Evolutionary conservation across 768 basidiomycete species (phyloP), one percentile per base, ranked within the genome.

Genomic region (Russula vinacea): DNA sequence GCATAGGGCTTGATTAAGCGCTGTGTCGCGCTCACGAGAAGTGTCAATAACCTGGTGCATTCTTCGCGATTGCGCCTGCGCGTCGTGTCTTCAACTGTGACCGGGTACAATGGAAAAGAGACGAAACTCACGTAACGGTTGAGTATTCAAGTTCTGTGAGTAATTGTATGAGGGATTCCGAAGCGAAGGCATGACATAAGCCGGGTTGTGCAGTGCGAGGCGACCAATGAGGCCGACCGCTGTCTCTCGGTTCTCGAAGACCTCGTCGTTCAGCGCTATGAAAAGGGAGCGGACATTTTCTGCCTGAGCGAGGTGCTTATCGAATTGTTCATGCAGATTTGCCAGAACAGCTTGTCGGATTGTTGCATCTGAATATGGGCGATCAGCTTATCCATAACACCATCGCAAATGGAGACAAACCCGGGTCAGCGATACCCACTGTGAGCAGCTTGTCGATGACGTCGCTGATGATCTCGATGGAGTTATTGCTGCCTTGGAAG

Each of bases 211-310:
- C 69, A 87, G 85, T 3, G 95, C 92, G 29, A 99, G 83, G 32
- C 97, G 87, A 1, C 97, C 97, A 64, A 99, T 98, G 66, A 98
- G 81, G 24, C 78, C 77, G 58, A 98, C 92, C 2, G 95, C 95
- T n/a, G 88, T 86, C 32, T 93, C 85, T 24, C 97, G 86, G 72
- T 97, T 97, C 55, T 90, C 89, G 75, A 95, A 98, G 8, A 90
- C 88, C 72, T 98, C 97, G 71, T 99, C 97, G 71, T 98, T 98
- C 53, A 99, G 81, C 0, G 95, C 97, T 67, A 98, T 93, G 78
- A 98, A 98, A 16, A 99, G 79, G 13, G 92, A 95, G 16, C 95
- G 85, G n/a, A 99, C 94, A 72, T 98, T 95, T 76, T 98, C 97
- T 0, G 96, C 94, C 75, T 98, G 97, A 2, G 97, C 92, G 22